Evolutionary conservation across 345 rosid species (phyloP), one percentile per base, ranked within the genome.

Genomic region (Pistacia integerrima): DNA sequence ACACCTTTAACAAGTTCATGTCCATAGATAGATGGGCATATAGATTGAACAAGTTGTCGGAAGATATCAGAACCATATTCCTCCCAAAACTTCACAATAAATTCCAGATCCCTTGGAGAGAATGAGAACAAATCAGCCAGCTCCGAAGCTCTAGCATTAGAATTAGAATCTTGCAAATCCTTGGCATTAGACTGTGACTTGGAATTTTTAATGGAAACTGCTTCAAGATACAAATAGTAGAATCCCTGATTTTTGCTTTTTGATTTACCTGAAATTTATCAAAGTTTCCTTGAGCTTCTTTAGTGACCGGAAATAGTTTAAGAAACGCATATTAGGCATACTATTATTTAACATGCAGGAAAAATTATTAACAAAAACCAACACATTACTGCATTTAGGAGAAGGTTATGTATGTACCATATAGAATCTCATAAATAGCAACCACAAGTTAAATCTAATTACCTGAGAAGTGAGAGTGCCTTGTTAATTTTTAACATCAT

Each of bases 1-100:
- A 64, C 68, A 96, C 99, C 99, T 91, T 96, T 96, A 72, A 96
- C 99, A 81, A 91, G 89, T 84, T 93, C 99, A 81, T 96, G 98
- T 20, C 99, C 99, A 76, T 92, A 93, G 59, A 96, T 96, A 58
- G 98, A 96, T 38, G 99, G 99, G 79, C 99, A 96, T 52, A 92
- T 83, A 41, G 98, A 93, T 69, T 93, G 98, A 79, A 93, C 87
- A 69, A 93, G 78, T 80, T 90, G 91, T 58, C 91, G 86, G 77
- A 96, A 96, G 70, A 86, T 84, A 79, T 93, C 97, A 73, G 92
- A 82, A 73, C 97, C 94, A 84, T 91, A 82, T 85, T 96, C 98
- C 88, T 88, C 88, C 20, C 85, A 85, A 76, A 90, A 93, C 85
- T 93, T 96, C 73, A 92, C 97, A 86, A 96, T 90, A 78, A 96